Percentiles rank a stretch among this genome's conserved stretches.
These are phyloP conservation scores for Myriosclerotinia curreyana DNA, from an alignment of 2,329 filamentous ascomycete species.

Conservation along the genomic window DNA sequence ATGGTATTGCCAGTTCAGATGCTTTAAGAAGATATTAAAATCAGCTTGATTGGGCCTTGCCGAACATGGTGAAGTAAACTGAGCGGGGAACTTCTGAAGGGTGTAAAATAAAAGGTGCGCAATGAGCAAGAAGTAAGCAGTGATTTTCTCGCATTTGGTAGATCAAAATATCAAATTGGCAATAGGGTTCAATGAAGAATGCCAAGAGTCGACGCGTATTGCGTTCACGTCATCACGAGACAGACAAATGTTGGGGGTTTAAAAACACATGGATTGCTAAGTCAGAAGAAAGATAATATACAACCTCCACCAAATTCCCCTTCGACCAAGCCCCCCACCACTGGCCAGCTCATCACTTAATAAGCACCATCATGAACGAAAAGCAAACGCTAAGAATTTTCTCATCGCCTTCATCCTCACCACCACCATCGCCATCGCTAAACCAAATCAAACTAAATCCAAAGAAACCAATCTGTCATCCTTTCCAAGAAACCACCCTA, in stretches of 20 bases:
- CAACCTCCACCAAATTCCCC: conserved; percentile 13
- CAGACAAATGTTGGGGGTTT: background rate
- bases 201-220: background rate
- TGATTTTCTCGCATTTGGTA: no score
- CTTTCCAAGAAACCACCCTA: conserved; percentile 1
- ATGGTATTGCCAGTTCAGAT: no score
- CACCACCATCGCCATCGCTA: conserved; percentile 2
- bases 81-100: no score
- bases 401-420: conserved; percentile 1
- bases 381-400: background rate
- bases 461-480: conserved; percentile 2
- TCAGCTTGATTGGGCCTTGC: no score
- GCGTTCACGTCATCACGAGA: background rate
- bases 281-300: conserved; percentile 20
- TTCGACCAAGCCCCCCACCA: background rate
- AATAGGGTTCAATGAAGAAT: background rate
- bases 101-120: no score
- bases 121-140: no score
- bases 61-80: no score
- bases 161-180: background rate
- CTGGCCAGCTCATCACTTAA: background rate
- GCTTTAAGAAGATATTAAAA: no score
- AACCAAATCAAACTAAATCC: background rate
- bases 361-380: background rate
- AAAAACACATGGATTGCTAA: conserved; percentile 19